Base-by-base conservation (phyloP, 441 rosid species). In the Syzygium syzygioides region DNA sequence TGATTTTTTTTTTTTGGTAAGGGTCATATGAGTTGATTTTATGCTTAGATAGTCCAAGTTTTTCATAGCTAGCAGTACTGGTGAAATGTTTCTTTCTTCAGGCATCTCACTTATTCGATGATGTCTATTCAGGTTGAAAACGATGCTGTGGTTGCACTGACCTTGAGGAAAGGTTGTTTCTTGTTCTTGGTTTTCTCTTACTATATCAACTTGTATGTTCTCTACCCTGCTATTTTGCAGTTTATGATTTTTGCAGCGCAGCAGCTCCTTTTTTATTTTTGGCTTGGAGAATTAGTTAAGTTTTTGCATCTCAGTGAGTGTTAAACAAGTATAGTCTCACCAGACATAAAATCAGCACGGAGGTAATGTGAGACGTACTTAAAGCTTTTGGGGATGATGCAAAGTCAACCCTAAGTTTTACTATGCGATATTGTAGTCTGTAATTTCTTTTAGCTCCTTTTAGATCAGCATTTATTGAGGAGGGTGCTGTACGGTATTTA, bases 101-200 rank as follows among this genome's bases (percentile, higher is more conserved):
- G 12, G 6, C 30, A 28, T 19, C 41, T 41, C 14, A 85, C 50
- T 83, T 85, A 37, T 64, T 54, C 87, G 41, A 41, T 88, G 64
- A n/a, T 55, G 50, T 55, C 9, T 87, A 92, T 93, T 80, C 94
- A 98, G 99, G 98, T 98, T 90, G 99, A 98, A 93, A 98, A 98
- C 91, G 99, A 98, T 90, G 96, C 98, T 68, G 94, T 95, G n/a
- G 95, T 98, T 90, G 98, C 99, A 76, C 90, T 98, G 93, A 94
- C 99, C 45, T 92, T 95, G 90, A 95, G 95, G 90, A 97, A 95
- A 98, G 98, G 99, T 96, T 86, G 87, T 62, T 84, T 86, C 87
- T 90, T 87, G 66, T 45, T 85, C 90, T 90, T 79, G 30, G 87
- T 91, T 56, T 88, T 53, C 57, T 88, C 88, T 85, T 88, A 53